Evolutionary conservation across 306 rosid species (phyloP), one percentile per base, ranked within the genome.

Genomic region (Trifolium fragiferum): DNA sequence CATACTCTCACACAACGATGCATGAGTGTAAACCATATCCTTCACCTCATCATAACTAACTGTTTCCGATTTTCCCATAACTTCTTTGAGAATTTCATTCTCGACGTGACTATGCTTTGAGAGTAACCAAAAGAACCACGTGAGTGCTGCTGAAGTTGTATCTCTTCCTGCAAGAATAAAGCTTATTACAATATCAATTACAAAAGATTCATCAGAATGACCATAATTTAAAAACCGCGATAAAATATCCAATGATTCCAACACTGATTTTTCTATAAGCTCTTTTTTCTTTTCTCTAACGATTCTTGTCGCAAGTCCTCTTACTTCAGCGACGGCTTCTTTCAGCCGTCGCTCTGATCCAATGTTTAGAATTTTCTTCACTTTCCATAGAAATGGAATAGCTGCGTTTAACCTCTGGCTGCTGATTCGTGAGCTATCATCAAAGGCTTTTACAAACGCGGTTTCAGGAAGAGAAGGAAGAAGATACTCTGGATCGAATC

Each of bases 101-200:
- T 90, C 90, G 6, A 79, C 86, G 0, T 58, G 21, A 0, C 84
- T 86, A 77, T 86, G 38, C 5, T 76, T 82, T 0, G 85, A 61
- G 2, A 88, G 49, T 0, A 90, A 83, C 92, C 91, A 90, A 68
- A 90, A 88, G 66, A 86, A 84, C 96, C 96, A 90, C 0, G 96
- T 86, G 19, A 86, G 82, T 0, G 90, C 89, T 0, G 86, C 79
- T 0, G 90, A 90, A 6, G 93, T 90, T 0, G 96, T 86, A 63
- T 90, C 96, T 16, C 80, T 55, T 0, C 96, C 96, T 0, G 93
- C 92, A 0, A 90, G 62, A 0, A 83, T 85, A 51, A 88, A 90
- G 74, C 96, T 90, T 40, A 88, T 84, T 32, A 88, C 81, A 0
- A 90, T 80, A 63, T 90, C 91, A 0, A 46, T 33, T 0, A 83